Conservation (phyloP, 2,329 filamentous ascomycete genomes). For the Diaporthe sp. region DNA sequence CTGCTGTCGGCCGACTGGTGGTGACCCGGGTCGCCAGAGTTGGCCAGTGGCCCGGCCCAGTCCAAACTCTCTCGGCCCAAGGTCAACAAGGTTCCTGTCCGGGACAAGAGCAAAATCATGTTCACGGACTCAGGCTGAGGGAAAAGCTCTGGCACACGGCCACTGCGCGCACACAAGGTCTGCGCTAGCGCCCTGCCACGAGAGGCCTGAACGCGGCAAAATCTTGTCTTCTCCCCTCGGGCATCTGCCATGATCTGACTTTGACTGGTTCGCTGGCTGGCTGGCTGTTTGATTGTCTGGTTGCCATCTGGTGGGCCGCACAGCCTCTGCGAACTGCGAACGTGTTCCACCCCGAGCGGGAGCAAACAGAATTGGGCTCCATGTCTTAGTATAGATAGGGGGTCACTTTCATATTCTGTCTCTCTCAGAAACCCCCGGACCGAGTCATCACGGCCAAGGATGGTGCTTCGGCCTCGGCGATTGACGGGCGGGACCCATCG, state of each 20-base stretch:
- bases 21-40: slow-evolving; percentile 8
- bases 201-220: slow-evolving; percentile 14
- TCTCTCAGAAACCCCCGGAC: slow-evolving; percentile 7
- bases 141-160: slow-evolving; percentile 16
- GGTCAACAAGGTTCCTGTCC: slow-evolving; percentile 11
- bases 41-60: neutral
- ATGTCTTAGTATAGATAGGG: neutral
- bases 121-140: slow-evolving; percentile 26
- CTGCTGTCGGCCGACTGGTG: slow-evolving; percentile 13
- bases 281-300: slow-evolving; percentile 12
- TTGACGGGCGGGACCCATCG: slow-evolving; percentile 4
- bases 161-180: slow-evolving; percentile 21
- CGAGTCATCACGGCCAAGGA: slow-evolving; percentile 17
- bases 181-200: slow-evolving; percentile 24
- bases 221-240: neutral
- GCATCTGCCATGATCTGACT: neutral
- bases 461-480: slow-evolving; percentile 24
- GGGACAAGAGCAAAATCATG: slow-evolving; percentile 17
- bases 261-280: neutral
- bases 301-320: slow-evolving; percentile 7
- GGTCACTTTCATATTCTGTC: neutral
- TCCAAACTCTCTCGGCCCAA: neutral
- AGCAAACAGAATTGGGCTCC: neutral
- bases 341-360: neutral
- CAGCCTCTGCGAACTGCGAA: neutral